Conservation (phyloP, 768 basidiomycete species). For the Mycena pura region DNA sequence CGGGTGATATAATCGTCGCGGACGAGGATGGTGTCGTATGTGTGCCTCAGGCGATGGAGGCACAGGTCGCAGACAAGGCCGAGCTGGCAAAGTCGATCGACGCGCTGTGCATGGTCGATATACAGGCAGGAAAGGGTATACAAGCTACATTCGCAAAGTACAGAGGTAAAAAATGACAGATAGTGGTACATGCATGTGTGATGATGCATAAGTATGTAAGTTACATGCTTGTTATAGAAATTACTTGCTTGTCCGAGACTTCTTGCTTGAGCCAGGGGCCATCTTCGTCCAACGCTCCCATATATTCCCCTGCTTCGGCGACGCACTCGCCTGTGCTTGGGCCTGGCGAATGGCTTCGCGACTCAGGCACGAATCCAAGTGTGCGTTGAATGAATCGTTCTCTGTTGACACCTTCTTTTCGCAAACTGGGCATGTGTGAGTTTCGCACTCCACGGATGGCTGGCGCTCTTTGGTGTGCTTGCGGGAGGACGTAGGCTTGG, state of each 20-base stretch:
- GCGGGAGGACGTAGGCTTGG: conserved; percentile 7
- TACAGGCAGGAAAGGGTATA: conserved; percentile 75
- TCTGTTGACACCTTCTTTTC: conserved; percentile 64
- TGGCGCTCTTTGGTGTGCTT: conserved; percentile 1
- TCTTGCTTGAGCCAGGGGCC: conserved; percentile 15
- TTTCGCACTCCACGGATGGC: conserved; percentile 23
- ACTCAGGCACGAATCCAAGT: conserved; percentile 90
- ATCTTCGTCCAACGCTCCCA: conserved; percentile 22
- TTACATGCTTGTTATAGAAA: neutral
- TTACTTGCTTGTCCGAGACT: conserved; percentile 1
- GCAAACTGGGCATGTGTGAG: conserved; percentile 79
- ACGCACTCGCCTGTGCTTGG: conserved; percentile 48
- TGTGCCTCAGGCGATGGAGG: conserved; percentile 62
- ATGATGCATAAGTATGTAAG: conserved; percentile 9
- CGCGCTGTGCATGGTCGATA: conserved; percentile 74
- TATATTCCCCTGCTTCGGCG: conserved; percentile 16
- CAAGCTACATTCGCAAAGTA: conserved; percentile 80
- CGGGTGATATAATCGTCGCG: conserved; percentile 85
- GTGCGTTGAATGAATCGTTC: conserved; percentile 83
- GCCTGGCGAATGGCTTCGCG: conserved; percentile 78
- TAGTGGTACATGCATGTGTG: conserved; percentile 29
- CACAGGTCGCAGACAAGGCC: conserved; percentile 65
- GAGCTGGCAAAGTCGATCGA: conserved; percentile 67
- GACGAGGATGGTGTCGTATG: conserved; percentile 92
- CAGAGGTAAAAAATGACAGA: conserved; percentile 56